Percentiles rank a stretch among this genome's conserved stretches.
These are phyloP conservation scores for Aspergillus pseudonomiae DNA, from an alignment of 2,329 filamentous ascomycete genomes.

Conservation along the genomic window DNA sequence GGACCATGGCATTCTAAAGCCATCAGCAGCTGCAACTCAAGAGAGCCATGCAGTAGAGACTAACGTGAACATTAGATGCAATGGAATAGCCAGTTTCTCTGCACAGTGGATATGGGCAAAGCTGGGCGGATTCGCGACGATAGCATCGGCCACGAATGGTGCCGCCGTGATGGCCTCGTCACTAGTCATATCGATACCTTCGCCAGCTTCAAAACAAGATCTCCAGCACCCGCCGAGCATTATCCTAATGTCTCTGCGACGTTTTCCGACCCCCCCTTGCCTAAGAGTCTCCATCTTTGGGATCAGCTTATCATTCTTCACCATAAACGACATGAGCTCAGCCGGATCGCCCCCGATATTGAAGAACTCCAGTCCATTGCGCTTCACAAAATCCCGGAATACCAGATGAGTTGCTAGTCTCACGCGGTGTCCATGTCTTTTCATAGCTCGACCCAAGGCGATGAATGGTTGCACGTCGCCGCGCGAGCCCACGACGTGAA, in stretches of 20 bases:
- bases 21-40: background rate
- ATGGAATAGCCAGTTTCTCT: background rate
- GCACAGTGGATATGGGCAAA: slow-evolving; percentile 1
- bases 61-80: background rate
- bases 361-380: background rate
- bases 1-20: slow-evolving; percentile 75
- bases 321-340: background rate
- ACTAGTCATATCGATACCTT: background rate
- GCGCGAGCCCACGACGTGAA: background rate
- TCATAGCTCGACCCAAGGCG: background rate
- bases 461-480: background rate
- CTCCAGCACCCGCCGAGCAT: slow-evolving; percentile 1
- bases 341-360: slow-evolving; percentile 2
- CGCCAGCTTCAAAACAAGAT: background rate
- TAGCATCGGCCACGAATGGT: background rate
- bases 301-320: background rate
- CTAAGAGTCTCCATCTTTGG: background rate
- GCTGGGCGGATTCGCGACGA: background rate
- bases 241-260: background rate
- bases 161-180: background rate
- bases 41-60: background rate
- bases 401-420: background rate
- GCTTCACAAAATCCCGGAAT: background rate
- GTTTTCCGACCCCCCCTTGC: background rate
- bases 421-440: background rate